Base-by-base conservation (phyloP, 2,329 filamentous ascomycete species). In the Colletotrichum gloeosporioides region DNA sequence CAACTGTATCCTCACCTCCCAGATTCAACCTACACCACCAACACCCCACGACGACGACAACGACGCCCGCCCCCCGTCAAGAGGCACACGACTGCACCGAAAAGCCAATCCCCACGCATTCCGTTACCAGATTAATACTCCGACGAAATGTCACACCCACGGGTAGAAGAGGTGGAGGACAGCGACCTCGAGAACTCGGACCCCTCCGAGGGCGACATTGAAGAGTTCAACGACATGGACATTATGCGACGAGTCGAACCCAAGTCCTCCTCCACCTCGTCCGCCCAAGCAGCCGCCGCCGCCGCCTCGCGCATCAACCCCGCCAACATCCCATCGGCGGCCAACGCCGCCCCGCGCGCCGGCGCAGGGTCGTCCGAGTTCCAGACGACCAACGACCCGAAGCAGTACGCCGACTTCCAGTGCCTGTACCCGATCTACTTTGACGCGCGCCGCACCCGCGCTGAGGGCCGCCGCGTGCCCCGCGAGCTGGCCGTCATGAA, bases 371-470 rank as follows among this genome's bases (percentile, higher is more conserved):
- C 68, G 57, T 65, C 75, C 72, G 73, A 73, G 69, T 79, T 79
- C 75, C 80, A 84, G 80, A 78, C 83, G 79, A 81, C 82, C 22
- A 85, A 88, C 79, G 88, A 92, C 83, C 86, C 90, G 68, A 83
- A 87, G 78, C 86, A 89, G 80, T 93, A 95, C 85, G 95, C 94
- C 82, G 88, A 92, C 85, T 98, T 93, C 88, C 94, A 97, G 85
- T 96, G 95, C 86, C 90, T 99, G 31, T 99, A 99, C 87, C 96
- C 97, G 0, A 88, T 99, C 76, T 99, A 99, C 90, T 99, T 99
- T 82, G 96, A 98, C 89, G 90, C 90, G 78, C 88, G 89, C 29
- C 92, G 95, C 67, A 91, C 92, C 57, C 93, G 96, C 73, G 92
- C 93, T 74, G 90, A 98, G 81, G 97, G 97, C 49, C 92, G 97